phyloP scores from a whole-genome alignment of 2,329 filamentous ascomycete genomes.

The Clarireedia paspali region DNA sequence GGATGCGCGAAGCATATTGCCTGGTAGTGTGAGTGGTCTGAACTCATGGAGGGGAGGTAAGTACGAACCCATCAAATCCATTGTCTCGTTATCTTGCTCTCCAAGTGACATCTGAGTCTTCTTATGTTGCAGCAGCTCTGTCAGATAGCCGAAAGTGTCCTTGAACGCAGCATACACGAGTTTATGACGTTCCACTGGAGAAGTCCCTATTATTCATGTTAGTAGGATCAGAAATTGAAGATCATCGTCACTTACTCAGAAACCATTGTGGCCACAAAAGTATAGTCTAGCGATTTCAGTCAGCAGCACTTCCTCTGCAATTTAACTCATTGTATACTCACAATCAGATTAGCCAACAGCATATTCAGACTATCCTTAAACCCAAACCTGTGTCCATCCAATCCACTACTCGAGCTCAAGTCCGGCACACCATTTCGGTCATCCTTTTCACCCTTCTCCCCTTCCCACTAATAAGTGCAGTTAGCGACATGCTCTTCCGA shows the following conservation, averaged over 20 bases:
- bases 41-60: no score
- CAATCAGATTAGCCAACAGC: slow-evolving; percentile 37
- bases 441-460: not conserved
- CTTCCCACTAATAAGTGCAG: not conserved
- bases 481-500: no score
- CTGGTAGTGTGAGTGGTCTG: not conserved
- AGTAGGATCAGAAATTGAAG: not conserved
- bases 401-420: not conserved
- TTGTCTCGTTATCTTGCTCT: slow-evolving; percentile 18
- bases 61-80: slow-evolving; percentile 20
- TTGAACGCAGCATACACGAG: slow-evolving; percentile 33
- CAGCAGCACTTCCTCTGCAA: not conserved
- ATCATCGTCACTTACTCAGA: slow-evolving; percentile 26
- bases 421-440: not conserved
- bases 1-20: slow-evolving; percentile 19
- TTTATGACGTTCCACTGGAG: slow-evolving; percentile 35
- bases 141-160: slow-evolving; percentile 45
- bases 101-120: slow-evolving; percentile 17
- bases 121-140: slow-evolving; percentile 37
- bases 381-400: slow-evolving; percentile 30
- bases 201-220: slow-evolving; percentile 14
- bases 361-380: slow-evolving; percentile 42
- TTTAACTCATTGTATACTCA: not conserved
- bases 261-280: slow-evolving; percentile 36
- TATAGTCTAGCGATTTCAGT: not conserved